These are phyloP conservation scores for Pseudohalonectria lignicola DNA, from an alignment of 2,329 filamentous ascomycete genomes.

Conservation along the genomic window DNA sequence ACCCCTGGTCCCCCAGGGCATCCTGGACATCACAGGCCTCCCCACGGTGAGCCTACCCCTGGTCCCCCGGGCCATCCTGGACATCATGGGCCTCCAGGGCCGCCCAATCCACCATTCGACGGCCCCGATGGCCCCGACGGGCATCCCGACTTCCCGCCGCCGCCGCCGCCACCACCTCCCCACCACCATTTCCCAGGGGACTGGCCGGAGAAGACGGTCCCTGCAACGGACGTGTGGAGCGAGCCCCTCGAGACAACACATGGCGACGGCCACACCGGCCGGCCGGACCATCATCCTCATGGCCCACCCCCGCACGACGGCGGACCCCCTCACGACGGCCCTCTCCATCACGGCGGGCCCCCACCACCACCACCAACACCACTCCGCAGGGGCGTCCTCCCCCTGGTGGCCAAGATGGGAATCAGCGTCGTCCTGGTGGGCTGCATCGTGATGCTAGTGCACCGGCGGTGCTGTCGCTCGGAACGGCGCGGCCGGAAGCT, in stretches of 20 bases:
- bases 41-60: slow-evolving; percentile 3
- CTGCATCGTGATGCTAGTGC: slow-evolving; percentile 13
- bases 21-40: slow-evolving; percentile 12
- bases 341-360: too few relatives aligned
- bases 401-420: slow-evolving; percentile 3
- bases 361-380: too few relatives aligned
- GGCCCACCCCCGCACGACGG: slow-evolving; percentile 2
- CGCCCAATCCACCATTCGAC: slow-evolving; percentile 5
- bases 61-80: neutral
- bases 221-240: neutral
- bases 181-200: neutral
- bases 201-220: neutral
- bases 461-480: slow-evolving; percentile 14
- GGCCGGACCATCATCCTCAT: slow-evolving; percentile 1
- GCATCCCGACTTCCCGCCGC: slow-evolving; percentile 2
- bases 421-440: slow-evolving; percentile 12
- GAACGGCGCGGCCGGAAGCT: slow-evolving; percentile 10
- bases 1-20: slow-evolving; percentile 5
- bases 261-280: neutral
- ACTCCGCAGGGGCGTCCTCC: neutral
- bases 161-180: neutral
- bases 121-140: slow-evolving; percentile 1
- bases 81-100: too few relatives aligned
- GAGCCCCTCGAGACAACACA: too few relatives aligned
- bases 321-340: too few relatives aligned